Evolutionary conservation across 371 early-diverging fungal species (phyloP), one percentile per base, ranked within the genome.

Genomic region (Lichtheimia hyalospora): DNA sequence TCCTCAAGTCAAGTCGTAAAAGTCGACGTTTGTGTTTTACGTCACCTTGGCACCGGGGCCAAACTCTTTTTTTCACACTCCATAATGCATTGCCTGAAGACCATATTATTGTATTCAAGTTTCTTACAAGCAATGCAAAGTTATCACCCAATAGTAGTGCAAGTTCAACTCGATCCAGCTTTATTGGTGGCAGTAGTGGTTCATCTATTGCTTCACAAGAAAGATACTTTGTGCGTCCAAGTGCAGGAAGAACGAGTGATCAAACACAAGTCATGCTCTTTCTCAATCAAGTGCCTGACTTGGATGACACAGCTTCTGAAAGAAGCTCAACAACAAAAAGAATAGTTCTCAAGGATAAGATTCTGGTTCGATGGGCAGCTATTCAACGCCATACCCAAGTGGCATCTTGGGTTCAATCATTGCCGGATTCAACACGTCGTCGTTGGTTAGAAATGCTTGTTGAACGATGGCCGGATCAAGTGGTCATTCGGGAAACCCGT

Each of bases 401-500:
- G 7, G 76, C 70, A 16, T 50, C 51, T 10, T 75, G 76, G 74
- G 66, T 70, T 0, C 64, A 70, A 16, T 42, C 62, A 0, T 56
- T 75, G 14, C 54, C 58, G 1, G 74, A 75, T 23, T 63, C 59
- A 0, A 70, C 70, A 23, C 65, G 75, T 51, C 66, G 74, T 39
- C 69, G 66, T 48, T 79, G 79, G 79, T 56, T 79, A 50, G 76
- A 79, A 55, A 74, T 79, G 72, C 24, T 79, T 42, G 64, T 70
- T 48, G 74, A 79, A 59, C 49, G 62, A 23, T 79, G 76, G 76
- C 72, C 74, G 21, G 68, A 74, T 63, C 74, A 77, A 67, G 70
- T 79, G 51, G 62, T 70, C 14, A 64, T 74, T n/a, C 63, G 73
- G 44, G 63, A 75, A 60, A 79, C 76, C 13, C 60, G 68, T 51